Percentiles rank a stretch among this genome's conserved stretches.
These are phyloP conservation scores for Fusarium cicatricum DNA, from an alignment of 2,329 filamentous ascomycete species.

Conservation along the genomic window DNA sequence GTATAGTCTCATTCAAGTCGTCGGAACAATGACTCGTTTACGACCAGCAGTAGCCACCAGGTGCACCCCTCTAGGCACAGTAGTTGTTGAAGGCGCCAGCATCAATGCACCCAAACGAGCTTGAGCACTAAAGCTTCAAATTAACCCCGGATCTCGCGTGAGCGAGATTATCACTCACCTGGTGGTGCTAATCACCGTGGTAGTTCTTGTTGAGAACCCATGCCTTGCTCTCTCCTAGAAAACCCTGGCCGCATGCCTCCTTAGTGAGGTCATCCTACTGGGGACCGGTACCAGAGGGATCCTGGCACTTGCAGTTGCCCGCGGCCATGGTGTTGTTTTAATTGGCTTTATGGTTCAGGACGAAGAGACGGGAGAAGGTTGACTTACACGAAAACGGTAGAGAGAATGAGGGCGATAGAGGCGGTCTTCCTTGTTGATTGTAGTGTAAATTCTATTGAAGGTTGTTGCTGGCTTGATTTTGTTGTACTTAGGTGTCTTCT, in stretches of 20 bases:
- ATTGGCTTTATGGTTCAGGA: neutral
- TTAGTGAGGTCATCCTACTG: neutral
- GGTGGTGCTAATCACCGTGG: neutral
- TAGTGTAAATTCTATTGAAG: too few species aligned
- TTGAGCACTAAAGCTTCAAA: neutral
- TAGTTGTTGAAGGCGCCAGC: neutral
- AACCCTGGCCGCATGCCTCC: neutral
- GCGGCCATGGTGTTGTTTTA: neutral
- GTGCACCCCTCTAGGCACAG: neutral
- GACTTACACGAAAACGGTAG: neutral
- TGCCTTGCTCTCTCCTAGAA: neutral
- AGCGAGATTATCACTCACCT: neutral
- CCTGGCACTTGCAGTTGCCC: constrained; percentile 1
- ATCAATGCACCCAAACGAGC: neutral
- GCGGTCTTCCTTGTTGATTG: too few species aligned
- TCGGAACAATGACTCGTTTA: too few species aligned
- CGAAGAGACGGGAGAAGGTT: neutral
- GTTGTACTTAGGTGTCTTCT: too few species aligned
- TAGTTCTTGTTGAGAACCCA: neutral
- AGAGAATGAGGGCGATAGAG: neutral
- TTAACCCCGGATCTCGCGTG: neutral
- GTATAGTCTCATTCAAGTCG: too few species aligned
- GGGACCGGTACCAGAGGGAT: neutral
- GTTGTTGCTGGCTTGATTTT: too few species aligned
- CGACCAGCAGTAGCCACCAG: neutral